A percentile compares a stretch with the other conserved stretches of the same genome.
phyloP scores from a whole-genome alignment of 208 protist species.

The Trypanosoma scelopori region DNA sequence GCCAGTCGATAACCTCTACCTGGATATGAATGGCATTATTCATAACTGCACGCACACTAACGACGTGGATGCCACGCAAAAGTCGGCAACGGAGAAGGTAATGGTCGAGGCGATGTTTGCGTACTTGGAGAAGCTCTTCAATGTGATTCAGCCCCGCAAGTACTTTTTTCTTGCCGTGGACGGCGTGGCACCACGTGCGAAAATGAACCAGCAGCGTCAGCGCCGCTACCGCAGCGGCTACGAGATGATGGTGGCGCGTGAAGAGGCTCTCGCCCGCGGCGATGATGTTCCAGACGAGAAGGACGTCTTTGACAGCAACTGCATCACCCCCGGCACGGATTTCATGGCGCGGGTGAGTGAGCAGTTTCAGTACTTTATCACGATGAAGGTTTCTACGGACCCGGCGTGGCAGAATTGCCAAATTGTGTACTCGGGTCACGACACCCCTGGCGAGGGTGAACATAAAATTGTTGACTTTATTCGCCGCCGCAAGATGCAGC shows the following conservation, averaged over 20 bases:
- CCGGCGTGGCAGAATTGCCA: constrained; percentile 91
- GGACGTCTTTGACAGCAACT: constrained; percentile 97
- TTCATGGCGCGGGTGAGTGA: constrained; percentile 96
- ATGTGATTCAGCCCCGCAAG: constrained; percentile 94
- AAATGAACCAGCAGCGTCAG: constrained; percentile 99
- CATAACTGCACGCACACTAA: constrained; percentile 98
- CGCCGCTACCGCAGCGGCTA: constrained; percentile 93
- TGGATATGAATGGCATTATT: constrained; percentile 99
- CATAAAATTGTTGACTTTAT: constrained; percentile 99
- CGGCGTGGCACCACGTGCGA: constrained; percentile 98
- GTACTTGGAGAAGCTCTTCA: constrained; percentile 97
- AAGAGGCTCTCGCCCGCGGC: constrained; percentile 63
- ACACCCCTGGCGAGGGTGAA: constrained; percentile 98
- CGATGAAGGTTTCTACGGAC: constrained; percentile 92
- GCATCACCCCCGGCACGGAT: constrained; percentile 98
- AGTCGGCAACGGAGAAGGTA: constrained; percentile 92
- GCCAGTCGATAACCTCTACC: constrained; percentile 98
- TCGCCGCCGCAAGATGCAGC: constrained; percentile 89
- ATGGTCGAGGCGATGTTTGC: constrained; percentile 96
- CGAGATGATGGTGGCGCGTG: constrained; percentile 85
- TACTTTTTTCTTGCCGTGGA: constrained; percentile 98
- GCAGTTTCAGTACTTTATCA: constrained; percentile 95
- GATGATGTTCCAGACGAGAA: constrained; percentile 81
- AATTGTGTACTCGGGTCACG: constrained; percentile 95
- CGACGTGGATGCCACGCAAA: constrained; percentile 79